These are phyloP conservation scores for Lipomyces yarrowii DNA, from an alignment of 1,139 yeast genomes.

Conservation along the genomic window DNA sequence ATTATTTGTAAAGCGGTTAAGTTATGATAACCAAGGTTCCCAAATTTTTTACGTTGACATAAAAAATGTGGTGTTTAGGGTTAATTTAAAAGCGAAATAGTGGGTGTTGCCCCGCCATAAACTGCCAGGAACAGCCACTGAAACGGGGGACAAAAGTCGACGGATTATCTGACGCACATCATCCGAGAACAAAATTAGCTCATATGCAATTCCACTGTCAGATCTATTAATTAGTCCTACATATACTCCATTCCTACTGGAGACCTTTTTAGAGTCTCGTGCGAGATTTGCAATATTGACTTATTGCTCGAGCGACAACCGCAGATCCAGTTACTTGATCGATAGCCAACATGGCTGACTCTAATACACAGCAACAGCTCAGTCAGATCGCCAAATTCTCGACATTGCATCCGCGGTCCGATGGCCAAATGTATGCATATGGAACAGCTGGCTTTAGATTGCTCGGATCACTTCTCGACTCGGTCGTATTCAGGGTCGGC, in stretches of 20 bases:
- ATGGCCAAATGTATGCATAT: conserved; percentile 56
- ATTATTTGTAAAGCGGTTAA: no score
- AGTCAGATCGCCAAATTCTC: conserved; percentile 21
- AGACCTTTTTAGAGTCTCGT: neutral
- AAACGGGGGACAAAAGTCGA: neutral
- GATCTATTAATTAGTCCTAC: neutral
- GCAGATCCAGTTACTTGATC: conserved; percentile 8
- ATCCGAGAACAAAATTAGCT: neutral
- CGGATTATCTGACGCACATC: neutral
- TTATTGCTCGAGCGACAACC: neutral
- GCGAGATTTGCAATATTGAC: neutral
- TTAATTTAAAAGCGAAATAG: neutral
- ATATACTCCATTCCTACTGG: neutral
- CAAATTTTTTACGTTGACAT: no score
- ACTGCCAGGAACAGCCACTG: neutral
- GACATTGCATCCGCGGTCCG: conserved; percentile 30
- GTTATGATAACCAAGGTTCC: no score
- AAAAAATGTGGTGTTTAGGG: neutral
- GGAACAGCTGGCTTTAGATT: conserved; percentile 98
- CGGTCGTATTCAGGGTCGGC: conserved; percentile 85
- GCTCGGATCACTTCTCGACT: conserved; percentile 68
- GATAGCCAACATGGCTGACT: conserved; percentile 4
- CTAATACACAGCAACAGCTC: conserved; percentile 6
- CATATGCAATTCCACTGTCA: neutral
- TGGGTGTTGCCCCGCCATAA: neutral